phyloP scores from a whole-genome alignment of 352 stramenopile species.

The Globisporangium paroecandrum region DNA sequence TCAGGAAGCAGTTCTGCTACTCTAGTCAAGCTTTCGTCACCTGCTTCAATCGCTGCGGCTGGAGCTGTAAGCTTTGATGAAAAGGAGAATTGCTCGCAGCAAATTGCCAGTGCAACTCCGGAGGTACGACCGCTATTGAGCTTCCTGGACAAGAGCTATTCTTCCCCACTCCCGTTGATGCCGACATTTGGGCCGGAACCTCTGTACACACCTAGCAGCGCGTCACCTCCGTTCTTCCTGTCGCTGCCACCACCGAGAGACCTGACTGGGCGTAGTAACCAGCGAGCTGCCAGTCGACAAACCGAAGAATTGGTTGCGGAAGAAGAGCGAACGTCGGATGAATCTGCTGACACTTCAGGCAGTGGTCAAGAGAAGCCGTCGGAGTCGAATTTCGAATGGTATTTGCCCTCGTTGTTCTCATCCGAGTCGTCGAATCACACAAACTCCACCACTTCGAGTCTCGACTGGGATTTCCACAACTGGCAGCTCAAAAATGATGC shows the following conservation, averaged over 20 bases:
- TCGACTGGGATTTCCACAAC: constrained; percentile 81
- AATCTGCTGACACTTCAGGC: constrained; percentile 7
- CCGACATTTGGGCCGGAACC: constrained; percentile 40
- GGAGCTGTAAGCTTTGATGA: neutral
- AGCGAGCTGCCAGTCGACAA: constrained; percentile 8
- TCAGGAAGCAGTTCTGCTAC: neutral
- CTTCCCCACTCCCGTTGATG: constrained; percentile 26
- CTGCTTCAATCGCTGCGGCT: neutral
- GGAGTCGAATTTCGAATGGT: constrained; percentile 71
- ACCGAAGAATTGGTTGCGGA: constrained; percentile 21
- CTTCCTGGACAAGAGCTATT: constrained; percentile 38
- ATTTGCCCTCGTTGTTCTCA: constrained; percentile 70
- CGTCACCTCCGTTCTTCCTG: constrained; percentile 46
- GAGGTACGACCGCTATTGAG: constrained; percentile 28
- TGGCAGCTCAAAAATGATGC: constrained; percentile 30
- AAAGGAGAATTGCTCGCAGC: constrained; percentile 12
- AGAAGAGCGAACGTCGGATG: constrained; percentile 21
- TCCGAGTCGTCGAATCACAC: constrained; percentile 60
- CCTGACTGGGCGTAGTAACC: constrained; percentile 3
- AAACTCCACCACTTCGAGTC: constrained; percentile 42
- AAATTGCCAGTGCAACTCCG: constrained; percentile 21
- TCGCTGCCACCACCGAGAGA: constrained; percentile 35
- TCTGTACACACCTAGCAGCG: constrained; percentile 36
- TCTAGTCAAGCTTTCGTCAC: neutral
- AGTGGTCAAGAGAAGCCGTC: constrained; percentile 20